Conservation (phyloP, 2,329 filamentous ascomycete genomes). For the Trichoderma citrinoviride region DNA sequence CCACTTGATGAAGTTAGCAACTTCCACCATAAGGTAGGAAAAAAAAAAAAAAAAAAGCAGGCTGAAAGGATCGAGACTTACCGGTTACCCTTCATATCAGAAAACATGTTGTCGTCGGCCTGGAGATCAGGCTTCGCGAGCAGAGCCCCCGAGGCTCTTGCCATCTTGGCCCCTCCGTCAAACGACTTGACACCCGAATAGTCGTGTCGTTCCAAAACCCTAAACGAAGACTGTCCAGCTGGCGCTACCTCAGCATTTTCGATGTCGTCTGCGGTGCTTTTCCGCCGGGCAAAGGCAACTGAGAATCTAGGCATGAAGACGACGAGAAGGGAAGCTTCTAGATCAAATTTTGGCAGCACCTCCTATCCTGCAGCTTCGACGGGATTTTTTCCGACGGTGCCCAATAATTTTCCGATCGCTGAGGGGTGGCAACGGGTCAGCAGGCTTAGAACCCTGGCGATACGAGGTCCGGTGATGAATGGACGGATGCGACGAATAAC, state of each 20-base stretch:
- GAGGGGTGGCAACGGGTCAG: slow-evolving; percentile 14
- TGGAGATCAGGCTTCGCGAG: slow-evolving; percentile 36
- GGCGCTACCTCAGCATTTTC: slow-evolving; percentile 48
- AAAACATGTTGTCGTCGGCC: slow-evolving; percentile 59
- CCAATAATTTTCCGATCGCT: slow-evolving; percentile 16
- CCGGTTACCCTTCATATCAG: slow-evolving; percentile 54
- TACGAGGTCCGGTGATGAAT: slow-evolving; percentile 20
- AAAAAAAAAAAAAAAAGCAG: not conserved
- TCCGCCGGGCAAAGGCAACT: slow-evolving; percentile 58
- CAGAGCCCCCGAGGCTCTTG: slow-evolving; percentile 37
- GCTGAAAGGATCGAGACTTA: slow-evolving; percentile 38
- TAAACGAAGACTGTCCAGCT: slow-evolving; percentile 52
- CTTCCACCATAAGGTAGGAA: not conserved
- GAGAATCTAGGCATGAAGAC: slow-evolving; percentile 62
- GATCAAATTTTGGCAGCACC: slow-evolving; percentile 9
- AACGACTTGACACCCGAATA: slow-evolving; percentile 46
- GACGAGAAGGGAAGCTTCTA: slow-evolving; percentile 24
- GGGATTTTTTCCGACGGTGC: slow-evolving; percentile 23
- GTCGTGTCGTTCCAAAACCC: slow-evolving; percentile 56
- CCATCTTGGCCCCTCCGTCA: slow-evolving; percentile 48
- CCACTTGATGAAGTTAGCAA: slow-evolving; percentile 46
- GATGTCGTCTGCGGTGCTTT: slow-evolving; percentile 55
- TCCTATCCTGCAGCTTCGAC: slow-evolving; percentile 16
- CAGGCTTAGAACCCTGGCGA: slow-evolving; percentile 15
- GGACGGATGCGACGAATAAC: slow-evolving; percentile 9